Evolutionary conservation across 2,329 filamentous ascomycete genomes (phyloP).

Genomic region (Diaporthe capsici): DNA sequence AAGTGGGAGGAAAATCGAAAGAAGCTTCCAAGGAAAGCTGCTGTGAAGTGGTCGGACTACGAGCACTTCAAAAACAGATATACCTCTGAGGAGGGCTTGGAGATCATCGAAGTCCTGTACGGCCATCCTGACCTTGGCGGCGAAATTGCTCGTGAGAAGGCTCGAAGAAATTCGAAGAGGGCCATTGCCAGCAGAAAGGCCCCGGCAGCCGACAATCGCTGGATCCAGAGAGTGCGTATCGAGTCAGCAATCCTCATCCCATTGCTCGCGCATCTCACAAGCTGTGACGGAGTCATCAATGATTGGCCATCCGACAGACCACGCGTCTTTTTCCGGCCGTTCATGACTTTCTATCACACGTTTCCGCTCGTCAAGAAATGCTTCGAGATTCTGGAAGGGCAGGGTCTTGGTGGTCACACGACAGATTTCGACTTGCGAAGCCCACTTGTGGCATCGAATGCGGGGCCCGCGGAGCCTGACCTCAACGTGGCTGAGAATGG

Average conservation of each 20-base stretch:
- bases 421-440: neutral
- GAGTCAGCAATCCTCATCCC: slow-evolving; percentile 42
- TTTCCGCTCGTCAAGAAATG: slow-evolving; percentile 39
- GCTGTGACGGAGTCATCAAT: neutral
- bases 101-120: slow-evolving; percentile 45
- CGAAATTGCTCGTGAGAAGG: slow-evolving; percentile 24
- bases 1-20: neutral
- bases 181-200: neutral
- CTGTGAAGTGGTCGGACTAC: slow-evolving; percentile 41
- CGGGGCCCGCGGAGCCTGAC: neutral
- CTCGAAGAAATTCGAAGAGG: slow-evolving; percentile 5
- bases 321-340: slow-evolving; percentile 43
- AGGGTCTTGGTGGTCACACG: neutral
- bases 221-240: slow-evolving; percentile 44
- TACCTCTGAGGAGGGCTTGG: slow-evolving; percentile 38
- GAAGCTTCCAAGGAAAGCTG: neutral
- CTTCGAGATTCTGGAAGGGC: slow-evolving; percentile 12
- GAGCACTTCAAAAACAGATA: slow-evolving; percentile 46
- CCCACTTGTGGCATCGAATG: neutral
- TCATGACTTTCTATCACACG: slow-evolving; percentile 39
- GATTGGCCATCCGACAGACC: slow-evolving; percentile 37
- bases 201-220: slow-evolving; percentile 15
- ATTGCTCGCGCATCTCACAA: slow-evolving; percentile 37
- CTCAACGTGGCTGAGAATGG: neutral
- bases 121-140: slow-evolving; percentile 29